These are phyloP conservation scores for Lodderomyces jiufengensis DNA, from an alignment of 1,139 yeast species.

Conservation along the genomic window DNA sequence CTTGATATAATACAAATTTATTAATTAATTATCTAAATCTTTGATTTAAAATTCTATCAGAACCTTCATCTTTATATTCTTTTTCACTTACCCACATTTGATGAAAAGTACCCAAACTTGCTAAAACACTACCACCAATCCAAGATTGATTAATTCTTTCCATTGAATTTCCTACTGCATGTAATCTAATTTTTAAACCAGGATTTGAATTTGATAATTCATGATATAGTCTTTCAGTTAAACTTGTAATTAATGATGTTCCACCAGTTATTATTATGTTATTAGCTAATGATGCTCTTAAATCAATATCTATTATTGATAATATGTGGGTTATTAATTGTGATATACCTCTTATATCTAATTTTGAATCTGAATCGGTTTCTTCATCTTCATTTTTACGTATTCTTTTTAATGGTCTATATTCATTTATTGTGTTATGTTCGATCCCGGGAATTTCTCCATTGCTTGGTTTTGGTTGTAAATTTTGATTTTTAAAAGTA, in stretches of 20 bases:
- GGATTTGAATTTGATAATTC: constrained; percentile 77
- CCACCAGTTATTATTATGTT: constrained; percentile 93
- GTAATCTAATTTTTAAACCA: constrained; percentile 85
- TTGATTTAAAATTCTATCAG: constrained; percentile 69
- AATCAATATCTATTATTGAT: constrained; percentile 76
- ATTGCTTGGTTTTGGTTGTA: constrained; percentile 27
- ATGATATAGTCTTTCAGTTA: constrained; percentile 73
- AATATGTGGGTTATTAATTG: constrained; percentile 69
- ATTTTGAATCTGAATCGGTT: constrained; percentile 21
- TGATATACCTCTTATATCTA: constrained; percentile 52
- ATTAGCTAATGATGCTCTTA: constrained; percentile 86
- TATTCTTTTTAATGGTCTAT: constrained; percentile 68
- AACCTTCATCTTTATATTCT: constrained; percentile 91
- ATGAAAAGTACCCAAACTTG: constrained; percentile 93
- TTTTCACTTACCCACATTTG: constrained; percentile 93
- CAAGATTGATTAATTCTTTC: constrained; percentile 88
- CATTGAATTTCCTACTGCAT: constrained; percentile 79
- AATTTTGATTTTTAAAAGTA: constrained; percentile 25
- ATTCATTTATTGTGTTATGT: constrained; percentile 45
- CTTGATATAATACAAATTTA: neutral
- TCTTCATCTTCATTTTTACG: constrained; percentile 27
- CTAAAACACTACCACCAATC: constrained; percentile 93
- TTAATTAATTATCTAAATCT: constrained; percentile 55
- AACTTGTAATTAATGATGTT: constrained; percentile 78
- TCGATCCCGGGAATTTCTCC: constrained; percentile 35